Base-by-base conservation (phyloP, 1,139 yeast species). In the Blastobotrys serpentis region DNA sequence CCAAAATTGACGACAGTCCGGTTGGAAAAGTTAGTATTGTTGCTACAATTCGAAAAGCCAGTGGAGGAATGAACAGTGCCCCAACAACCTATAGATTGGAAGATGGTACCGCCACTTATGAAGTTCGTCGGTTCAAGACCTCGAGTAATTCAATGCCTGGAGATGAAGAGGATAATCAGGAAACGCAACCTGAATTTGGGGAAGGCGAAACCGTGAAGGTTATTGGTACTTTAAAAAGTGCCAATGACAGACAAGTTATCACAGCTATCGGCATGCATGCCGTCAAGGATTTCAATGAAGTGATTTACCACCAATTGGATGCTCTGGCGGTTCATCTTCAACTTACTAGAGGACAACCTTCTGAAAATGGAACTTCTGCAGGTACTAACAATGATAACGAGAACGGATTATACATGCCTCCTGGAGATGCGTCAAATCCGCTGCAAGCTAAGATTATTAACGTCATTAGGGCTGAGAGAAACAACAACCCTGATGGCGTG, bases 101-200 rank as follows among this genome's bases (percentile, higher is more conserved):
- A 60, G 97, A 90, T 63, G 95, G 96, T 2, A 85, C 96, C 0
- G 95, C 95, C 0, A 73, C 81, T 2, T 71, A 82, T 18, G 88
- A 84, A 42, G 76, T 86, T 7, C 40, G 40, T 7, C 22, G 40
- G 7, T 36, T 36, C 34, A 57, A 66, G 14, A 66, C 56, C 16
- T 64, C 59, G 4, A 59, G 49, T 29, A 61, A 56, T 4, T 57
- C 60, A 11, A 55, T 52, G 21, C 47, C 45, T n/a, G 53, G 44
- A 13, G 51, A 47, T 17, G 49, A 46, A 5, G 51, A 48, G 13
- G 42, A 47, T 14, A 58, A 36, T 72, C 70, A 42, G 70, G 64
- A 44, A 57, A 56, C 11, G 60, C 63, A n/a, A n/a, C 57, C 61
- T 32, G 61, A 66, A 14, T 62, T 70, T 10, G 75, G 57, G 13